These are phyloP conservation scores for Yarrowia deformans DNA, from an alignment of 805 yeast genomes.

Conservation along the genomic window DNA sequence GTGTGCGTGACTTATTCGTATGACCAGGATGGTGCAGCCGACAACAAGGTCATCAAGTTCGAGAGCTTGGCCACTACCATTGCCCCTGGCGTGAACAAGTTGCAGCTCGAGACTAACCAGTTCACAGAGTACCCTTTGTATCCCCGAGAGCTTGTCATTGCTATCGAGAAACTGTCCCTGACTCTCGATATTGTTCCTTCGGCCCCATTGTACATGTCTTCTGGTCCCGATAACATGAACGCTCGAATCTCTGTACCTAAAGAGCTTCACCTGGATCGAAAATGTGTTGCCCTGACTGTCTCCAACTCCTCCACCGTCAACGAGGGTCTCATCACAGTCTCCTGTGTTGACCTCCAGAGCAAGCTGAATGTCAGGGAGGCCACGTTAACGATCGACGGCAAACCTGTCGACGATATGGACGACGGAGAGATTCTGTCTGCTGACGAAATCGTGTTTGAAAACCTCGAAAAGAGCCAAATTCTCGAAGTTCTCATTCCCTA, in stretches of 20 bases:
- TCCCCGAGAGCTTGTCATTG: slow-evolving; percentile 19
- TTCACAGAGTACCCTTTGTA: slow-evolving; percentile 33
- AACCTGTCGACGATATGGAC: slow-evolving; percentile 40
- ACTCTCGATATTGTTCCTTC: slow-evolving; percentile 26
- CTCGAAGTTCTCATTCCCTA: slow-evolving; percentile 43
- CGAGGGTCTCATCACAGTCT: slow-evolving; percentile 37
- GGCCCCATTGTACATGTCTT: slow-evolving; percentile 25
- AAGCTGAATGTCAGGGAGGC: slow-evolving; percentile 41
- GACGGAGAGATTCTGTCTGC: slow-evolving; percentile 39
- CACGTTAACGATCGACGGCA: slow-evolving; percentile 43
- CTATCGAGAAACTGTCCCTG: slow-evolving; percentile 26
- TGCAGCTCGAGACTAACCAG: slow-evolving; percentile 42
- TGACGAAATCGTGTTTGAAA: slow-evolving; percentile 47
- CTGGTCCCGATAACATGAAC: slow-evolving; percentile 22
- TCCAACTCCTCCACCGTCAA: slow-evolving; percentile 28
- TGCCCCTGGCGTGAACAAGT: not conserved
- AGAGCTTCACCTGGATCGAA: slow-evolving; percentile 8
- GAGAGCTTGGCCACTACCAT: slow-evolving; percentile 37
- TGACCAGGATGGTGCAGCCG: slow-evolving; percentile 35
- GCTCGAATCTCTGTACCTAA: slow-evolving; percentile 33
- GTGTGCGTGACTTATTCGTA: slow-evolving; percentile 43
- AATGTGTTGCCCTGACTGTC: slow-evolving; percentile 21
- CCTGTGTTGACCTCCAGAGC: slow-evolving; percentile 23
- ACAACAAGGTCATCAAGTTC: slow-evolving; percentile 29
- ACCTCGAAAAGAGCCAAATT: slow-evolving; percentile 45